These are phyloP conservation scores for Trichophyton verrucosum DNA, from an alignment of 2,329 filamentous ascomycete genomes.

Conservation along the genomic window DNA sequence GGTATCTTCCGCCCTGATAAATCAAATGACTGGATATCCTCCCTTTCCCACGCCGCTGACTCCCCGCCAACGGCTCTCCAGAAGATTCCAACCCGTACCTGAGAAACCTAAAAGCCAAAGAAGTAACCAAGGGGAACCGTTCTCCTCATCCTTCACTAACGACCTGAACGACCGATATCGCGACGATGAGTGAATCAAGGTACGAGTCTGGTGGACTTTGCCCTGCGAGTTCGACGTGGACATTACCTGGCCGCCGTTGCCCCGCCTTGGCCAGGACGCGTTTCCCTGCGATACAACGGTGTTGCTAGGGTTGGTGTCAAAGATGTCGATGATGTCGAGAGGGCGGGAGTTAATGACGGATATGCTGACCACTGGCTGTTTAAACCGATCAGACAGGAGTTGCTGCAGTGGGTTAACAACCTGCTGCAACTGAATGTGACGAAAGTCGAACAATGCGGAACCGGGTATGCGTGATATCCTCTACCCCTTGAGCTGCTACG, in stretches of 20 bases:
- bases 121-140: background rate
- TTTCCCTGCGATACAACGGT: background rate
- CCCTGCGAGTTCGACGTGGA: background rate
- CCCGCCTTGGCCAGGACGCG: background rate
- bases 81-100: background rate
- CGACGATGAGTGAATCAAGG: constrained; percentile 1
- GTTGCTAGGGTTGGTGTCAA: too few species aligned
- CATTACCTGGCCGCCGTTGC: background rate
- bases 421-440: constrained; percentile 95
- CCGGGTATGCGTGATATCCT: constrained; percentile 54
- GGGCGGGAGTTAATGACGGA: background rate
- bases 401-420: constrained; percentile 93
- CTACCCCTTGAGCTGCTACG: constrained; percentile 11
- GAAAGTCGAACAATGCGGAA: constrained; percentile 98
- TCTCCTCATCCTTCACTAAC: background rate
- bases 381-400: constrained; percentile 63
- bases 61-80: background rate
- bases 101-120: background rate
- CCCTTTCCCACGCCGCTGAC: background rate
- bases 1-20: background rate
- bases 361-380: constrained; percentile 9
- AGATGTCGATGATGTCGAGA: too few species aligned
- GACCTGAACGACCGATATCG: background rate
- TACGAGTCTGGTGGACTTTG: background rate
- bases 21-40: background rate